Conservation (phyloP, 805 yeast species). For the Kluyveromyces aestuarii region DNA sequence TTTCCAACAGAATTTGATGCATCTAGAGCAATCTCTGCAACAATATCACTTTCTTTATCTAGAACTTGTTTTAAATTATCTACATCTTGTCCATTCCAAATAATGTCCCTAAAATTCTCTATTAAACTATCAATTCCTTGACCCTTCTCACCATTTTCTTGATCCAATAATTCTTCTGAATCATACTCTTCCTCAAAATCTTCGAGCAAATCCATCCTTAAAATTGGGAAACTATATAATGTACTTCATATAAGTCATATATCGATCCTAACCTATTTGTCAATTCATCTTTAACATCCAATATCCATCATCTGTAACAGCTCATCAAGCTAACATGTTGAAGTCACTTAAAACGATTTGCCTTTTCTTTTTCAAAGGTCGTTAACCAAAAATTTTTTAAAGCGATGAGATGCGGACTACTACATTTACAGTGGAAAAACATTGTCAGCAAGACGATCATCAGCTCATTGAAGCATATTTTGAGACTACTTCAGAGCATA, state of each 20-base stretch:
- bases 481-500: background rate
- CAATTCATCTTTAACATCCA: too few species aligned
- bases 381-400: slow-evolving; percentile 1
- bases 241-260: too few species aligned
- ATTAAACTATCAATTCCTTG: background rate
- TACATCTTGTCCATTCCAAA: background rate
- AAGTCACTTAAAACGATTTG: background rate
- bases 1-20: background rate
- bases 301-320: background rate
- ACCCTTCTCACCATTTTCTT: slow-evolving; percentile 4
- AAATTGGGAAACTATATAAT: background rate
- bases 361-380: background rate
- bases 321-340: background rate
- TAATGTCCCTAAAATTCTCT: background rate
- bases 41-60: background rate
- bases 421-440: too few species aligned
- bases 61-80: background rate
- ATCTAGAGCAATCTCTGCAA: background rate
- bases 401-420: slow-evolving; percentile 3
- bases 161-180: background rate
- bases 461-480: too few species aligned
- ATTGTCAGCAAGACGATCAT: too few species aligned
- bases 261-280: too few species aligned
- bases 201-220: slow-evolving; percentile 7
- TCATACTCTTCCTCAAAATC: slow-evolving; percentile 5